A percentile compares a stretch with the other conserved stretches of the same genome.
These are phyloP conservation scores for Aquilaria sinensis DNA, from an alignment of 345 rosid species.

Conservation along the genomic window DNA sequence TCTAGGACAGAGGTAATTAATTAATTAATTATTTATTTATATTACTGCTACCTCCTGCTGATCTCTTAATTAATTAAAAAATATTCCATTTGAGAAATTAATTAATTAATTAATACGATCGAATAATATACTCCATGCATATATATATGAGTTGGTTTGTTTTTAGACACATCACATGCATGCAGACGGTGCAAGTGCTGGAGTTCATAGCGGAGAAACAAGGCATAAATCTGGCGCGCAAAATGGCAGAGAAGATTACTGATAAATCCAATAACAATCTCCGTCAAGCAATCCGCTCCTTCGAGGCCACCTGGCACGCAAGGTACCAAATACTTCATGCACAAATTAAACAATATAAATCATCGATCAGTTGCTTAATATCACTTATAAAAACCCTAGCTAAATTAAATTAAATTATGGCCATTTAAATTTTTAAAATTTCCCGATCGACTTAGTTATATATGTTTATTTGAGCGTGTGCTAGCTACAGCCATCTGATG, in stretches of 20 bases:
- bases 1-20: constrained; percentile 39
- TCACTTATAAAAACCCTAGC: too few relatives aligned
- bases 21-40: background rate
- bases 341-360: background rate
- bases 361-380: background rate
- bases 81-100: too few relatives aligned
- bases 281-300: constrained; percentile 62
- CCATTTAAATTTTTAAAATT: too few relatives aligned
- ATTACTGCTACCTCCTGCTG: too few relatives aligned
- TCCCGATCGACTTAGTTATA: too few relatives aligned
- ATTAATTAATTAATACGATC: too few relatives aligned
- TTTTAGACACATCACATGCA: too few relatives aligned
- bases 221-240: constrained; percentile 28
- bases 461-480: background rate
- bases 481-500: constrained; percentile 23
- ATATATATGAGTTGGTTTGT: too few relatives aligned
- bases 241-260: constrained; percentile 36
- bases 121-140: too few relatives aligned
- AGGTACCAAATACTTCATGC: constrained; percentile 16
- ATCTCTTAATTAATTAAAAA: too few relatives aligned
- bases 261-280: constrained; percentile 43
- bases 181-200: constrained; percentile 44
- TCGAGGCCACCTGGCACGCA: constrained; percentile 42
- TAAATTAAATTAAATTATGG: too few relatives aligned
- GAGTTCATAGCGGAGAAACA: constrained; percentile 46